phyloP scores from a whole-genome alignment of 1,139 yeast species.

The Debaryomyces psychrophilus region DNA sequence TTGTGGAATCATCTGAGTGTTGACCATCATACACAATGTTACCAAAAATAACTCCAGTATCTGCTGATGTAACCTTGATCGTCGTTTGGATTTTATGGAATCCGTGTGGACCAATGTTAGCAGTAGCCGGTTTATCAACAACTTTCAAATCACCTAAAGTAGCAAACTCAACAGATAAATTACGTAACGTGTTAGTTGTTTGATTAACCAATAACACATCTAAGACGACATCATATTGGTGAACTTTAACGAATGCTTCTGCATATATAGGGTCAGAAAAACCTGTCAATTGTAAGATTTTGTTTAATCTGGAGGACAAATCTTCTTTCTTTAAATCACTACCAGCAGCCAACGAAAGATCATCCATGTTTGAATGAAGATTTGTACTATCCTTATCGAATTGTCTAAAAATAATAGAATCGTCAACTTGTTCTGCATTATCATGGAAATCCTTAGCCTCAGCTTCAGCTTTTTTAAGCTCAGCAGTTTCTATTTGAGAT shows the following conservation, averaged over 20 bases:
- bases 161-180: conserved; percentile 92
- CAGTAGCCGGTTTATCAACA: conserved; percentile 89
- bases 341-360: conserved; percentile 51
- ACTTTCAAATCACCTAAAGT: conserved; percentile 95
- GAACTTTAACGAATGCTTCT: conserved; percentile 92
- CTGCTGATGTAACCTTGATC: conserved; percentile 93
- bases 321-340: conserved; percentile 56
- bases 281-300: conserved; percentile 92
- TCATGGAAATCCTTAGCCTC: conserved; percentile 65
- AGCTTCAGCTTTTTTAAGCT: conserved; percentile 56
- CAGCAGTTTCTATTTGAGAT: conserved; percentile 59
- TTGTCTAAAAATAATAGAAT: conserved; percentile 80
- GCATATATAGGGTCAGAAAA: conserved; percentile 98
- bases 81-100: conserved; percentile 90
- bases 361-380: conserved; percentile 45
- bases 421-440: conserved; percentile 82
- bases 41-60: conserved; percentile 96
- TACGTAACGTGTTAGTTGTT: conserved; percentile 87
- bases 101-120: conserved; percentile 94
- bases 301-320: conserved; percentile 76
- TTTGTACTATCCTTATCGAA: conserved; percentile 58
- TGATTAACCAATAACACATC: conserved; percentile 95
- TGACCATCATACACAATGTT: conserved; percentile 96
- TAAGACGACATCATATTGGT: conserved; percentile 92
- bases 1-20: conserved; percentile 86